phyloP scores from a whole-genome alignment of 164 flowering plant species.

The Malania oleifera region DNA sequence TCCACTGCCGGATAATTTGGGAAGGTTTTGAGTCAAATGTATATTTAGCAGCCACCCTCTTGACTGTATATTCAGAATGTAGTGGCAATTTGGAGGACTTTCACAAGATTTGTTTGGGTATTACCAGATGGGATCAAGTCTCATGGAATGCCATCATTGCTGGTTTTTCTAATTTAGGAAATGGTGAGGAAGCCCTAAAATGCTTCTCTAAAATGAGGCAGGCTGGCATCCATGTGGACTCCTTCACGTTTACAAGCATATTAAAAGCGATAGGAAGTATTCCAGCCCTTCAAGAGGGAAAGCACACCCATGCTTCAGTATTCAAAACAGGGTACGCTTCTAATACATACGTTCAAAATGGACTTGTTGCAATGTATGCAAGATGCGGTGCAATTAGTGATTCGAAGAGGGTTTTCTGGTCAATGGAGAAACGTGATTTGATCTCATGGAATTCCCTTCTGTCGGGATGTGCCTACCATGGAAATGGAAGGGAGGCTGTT shows the following conservation, averaged over 20 bases:
- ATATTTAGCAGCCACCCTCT: constrained; percentile 36
- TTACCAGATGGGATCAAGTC: constrained; percentile 33
- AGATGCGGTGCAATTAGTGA: constrained; percentile 46
- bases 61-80: constrained; percentile 44
- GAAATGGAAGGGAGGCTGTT: constrained; percentile 40
- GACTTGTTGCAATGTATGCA: constrained; percentile 56
- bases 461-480: constrained; percentile 47
- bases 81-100: constrained; percentile 30
- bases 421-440: constrained; percentile 35
- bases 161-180: constrained; percentile 40
- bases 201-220: constrained; percentile 39
- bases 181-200: constrained; percentile 30
- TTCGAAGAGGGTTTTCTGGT: constrained; percentile 34
- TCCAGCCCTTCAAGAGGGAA: constrained; percentile 48
- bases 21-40: constrained; percentile 36
- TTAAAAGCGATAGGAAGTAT: constrained; percentile 36
- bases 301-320: constrained; percentile 42
- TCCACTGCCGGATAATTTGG: constrained; percentile 35
- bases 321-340: constrained; percentile 34
- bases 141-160: constrained; percentile 54
- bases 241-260: constrained; percentile 33
- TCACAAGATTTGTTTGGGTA: constrained; percentile 22
- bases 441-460: constrained; percentile 59
- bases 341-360: constrained; percentile 36
- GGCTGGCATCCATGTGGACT: constrained; percentile 27